phyloP scores from a whole-genome alignment of 306 rosid species.

The Vigna radiata region DNA sequence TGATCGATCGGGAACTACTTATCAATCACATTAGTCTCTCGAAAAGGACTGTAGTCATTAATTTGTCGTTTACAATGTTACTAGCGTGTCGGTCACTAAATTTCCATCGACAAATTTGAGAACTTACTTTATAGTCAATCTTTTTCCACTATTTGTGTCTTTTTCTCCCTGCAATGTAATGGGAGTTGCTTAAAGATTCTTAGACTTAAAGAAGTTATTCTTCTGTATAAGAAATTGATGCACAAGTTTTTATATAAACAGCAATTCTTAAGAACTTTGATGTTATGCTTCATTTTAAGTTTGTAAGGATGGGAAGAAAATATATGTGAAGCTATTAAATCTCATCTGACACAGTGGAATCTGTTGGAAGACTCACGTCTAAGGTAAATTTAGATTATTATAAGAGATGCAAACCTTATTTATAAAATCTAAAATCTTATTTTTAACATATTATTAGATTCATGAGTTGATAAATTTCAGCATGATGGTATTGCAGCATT shows the following conservation, averaged over 20 bases:
- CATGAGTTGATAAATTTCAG: not conserved
- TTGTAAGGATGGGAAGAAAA: not conserved
- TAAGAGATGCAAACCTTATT: too few species aligned
- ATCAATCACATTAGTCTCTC: not conserved
- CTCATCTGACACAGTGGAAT: not conserved
- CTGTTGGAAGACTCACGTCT: too few species aligned
- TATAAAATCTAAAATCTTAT: too few species aligned
- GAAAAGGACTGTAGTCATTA: not conserved
- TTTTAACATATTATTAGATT: too few species aligned
- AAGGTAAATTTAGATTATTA: too few species aligned
- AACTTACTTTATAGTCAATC: not conserved
- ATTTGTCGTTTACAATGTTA: constrained; percentile 13
- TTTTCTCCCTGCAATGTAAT: not conserved
- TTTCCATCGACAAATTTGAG: not conserved
- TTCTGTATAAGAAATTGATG: not conserved
- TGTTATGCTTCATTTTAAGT: not conserved
- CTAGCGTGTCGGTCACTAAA: not conserved
- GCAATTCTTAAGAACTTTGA: not conserved
- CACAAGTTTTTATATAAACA: not conserved
- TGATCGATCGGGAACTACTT: not conserved
- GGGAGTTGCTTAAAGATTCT: not conserved
- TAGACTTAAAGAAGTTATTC: not conserved
- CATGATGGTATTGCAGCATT: too few species aligned
- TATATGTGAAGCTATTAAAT: not conserved
- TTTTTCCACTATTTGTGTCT: not conserved